phyloP scores from a whole-genome alignment of 2,329 filamentous ascomycete genomes.

The Alternaria tenuissima region DNA sequence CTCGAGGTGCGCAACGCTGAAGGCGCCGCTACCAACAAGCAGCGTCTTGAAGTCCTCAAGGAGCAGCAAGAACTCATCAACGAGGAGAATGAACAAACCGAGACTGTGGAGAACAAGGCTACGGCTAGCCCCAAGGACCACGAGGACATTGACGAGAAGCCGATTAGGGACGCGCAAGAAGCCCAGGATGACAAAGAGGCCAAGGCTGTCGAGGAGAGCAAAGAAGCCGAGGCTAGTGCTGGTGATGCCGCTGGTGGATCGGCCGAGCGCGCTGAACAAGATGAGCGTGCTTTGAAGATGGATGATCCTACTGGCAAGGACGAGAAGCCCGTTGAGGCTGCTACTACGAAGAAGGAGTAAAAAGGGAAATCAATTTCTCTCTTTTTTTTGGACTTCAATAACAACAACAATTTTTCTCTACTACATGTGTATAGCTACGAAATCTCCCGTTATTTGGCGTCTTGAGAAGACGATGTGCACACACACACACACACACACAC shows the following conservation, averaged over 20 bases:
- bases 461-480: constrained; percentile 5
- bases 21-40: constrained; percentile 97
- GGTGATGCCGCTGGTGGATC: constrained; percentile 35
- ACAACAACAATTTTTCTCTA: too few species aligned
- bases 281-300: constrained; percentile 36
- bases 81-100: constrained; percentile 92
- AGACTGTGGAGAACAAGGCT: constrained; percentile 75
- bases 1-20: constrained; percentile 97
- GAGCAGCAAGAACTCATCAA: constrained; percentile 98
- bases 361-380: too few species aligned
- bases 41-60: constrained; percentile 95
- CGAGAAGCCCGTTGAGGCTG: constrained; percentile 20
- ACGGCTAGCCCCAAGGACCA: constrained; percentile 81
- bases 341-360: constrained; percentile 22
- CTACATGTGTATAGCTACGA: constrained; percentile 17
- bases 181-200: constrained; percentile 26
- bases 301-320: constrained; percentile 32
- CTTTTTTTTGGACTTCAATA: too few species aligned
- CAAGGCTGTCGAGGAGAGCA: constrained; percentile 32
- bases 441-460: constrained; percentile 15
- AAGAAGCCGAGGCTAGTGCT: constrained; percentile 45
- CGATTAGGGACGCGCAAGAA: constrained; percentile 42
- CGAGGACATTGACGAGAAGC: constrained; percentile 91
- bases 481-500: too few species aligned
- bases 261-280: constrained; percentile 46